Base-by-base conservation (phyloP, 1,139 yeast species). In the Pichia sp. region DNA sequence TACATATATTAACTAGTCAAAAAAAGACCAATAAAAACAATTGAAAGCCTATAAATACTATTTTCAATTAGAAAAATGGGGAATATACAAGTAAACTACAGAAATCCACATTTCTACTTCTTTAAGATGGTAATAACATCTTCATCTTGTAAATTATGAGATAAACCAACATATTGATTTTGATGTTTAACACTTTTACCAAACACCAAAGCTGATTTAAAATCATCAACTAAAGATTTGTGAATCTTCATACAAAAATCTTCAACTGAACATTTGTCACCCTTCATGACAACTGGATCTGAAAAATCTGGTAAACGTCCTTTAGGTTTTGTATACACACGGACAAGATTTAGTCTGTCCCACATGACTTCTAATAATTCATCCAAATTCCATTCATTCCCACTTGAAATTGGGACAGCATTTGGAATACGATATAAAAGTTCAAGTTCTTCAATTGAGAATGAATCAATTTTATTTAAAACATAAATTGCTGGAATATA, bases 231-330 rank as follows among this genome's bases (percentile, higher is more conserved):
- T 64, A 92, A 73, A 38, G 92, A 81, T 68, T 90, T 92, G 72
- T 92, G 99, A 56, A 92, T 94, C 54, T 92, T 86, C 66, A 89
- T 87, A 78, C 98, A 94, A 65, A 92, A 92, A 65, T 92, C 97
- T 64, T 86, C 96, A 40, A 92, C 95, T 0, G 96, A 69, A 62
- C 92, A 81, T 53, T 85, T 78, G 54, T 82, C 90, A 48, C 76
- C 78, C 61, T 95, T 77, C 61, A 92, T 71, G 48, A 92, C 97
- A 51, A 92, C 94, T 2, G 99, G 99, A 59, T 92, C 97, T 38
- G 74, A 74, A 64, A 90, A 94, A 65, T 94, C 99, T 5, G 99
- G 98, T 56, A 83, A 71, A 56, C 74, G 78, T 29, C 98, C 98
- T 73, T 89, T 92, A 42, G 98, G 98, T 63, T 92, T 92, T 9